Conservation (phyloP, 768 basidiomycete species). For the Pholiota conissans region DNA sequence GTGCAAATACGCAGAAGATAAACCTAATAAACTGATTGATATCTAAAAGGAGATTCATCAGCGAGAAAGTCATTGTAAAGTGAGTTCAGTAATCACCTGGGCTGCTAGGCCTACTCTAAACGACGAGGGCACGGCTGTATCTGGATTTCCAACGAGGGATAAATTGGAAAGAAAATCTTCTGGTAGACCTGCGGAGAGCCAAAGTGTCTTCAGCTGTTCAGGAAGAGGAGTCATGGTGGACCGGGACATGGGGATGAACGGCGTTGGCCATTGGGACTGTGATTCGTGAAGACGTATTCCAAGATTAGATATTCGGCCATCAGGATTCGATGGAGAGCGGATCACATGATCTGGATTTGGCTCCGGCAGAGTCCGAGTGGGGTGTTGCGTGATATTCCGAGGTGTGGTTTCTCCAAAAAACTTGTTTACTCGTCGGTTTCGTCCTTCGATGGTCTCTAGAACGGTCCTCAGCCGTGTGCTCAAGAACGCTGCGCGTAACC, state of each 20-base stretch:
- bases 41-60: conserved; percentile 2
- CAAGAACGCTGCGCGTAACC: conserved; percentile 38
- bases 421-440: conserved; percentile 20
- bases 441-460: conserved; percentile 37
- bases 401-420: conserved; percentile 27
- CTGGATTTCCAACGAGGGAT: conserved; percentile 29
- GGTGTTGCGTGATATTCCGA: conserved; percentile 35
- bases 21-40: conserved; percentile 42
- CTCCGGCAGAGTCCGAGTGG: conserved; percentile 29
- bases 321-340: not conserved
- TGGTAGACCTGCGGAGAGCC: conserved; percentile 33
- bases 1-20: conserved; percentile 54
- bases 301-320: not conserved
- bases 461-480: conserved; percentile 44
- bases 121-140: conserved; percentile 49
- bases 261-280: not conserved
- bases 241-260: not conserved
- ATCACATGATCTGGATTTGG: conserved; percentile 17
- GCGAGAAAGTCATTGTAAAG: not conserved
- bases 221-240: not conserved
- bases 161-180: not conserved
- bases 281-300: too few species aligned
- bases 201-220: conserved; percentile 23
- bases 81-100: conserved; percentile 35
- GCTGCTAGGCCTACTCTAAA: conserved; percentile 54